phyloP scores from a whole-genome alignment of 1,284 basidiomycete species.

The Ceratorhiza oryzae-sativae region DNA sequence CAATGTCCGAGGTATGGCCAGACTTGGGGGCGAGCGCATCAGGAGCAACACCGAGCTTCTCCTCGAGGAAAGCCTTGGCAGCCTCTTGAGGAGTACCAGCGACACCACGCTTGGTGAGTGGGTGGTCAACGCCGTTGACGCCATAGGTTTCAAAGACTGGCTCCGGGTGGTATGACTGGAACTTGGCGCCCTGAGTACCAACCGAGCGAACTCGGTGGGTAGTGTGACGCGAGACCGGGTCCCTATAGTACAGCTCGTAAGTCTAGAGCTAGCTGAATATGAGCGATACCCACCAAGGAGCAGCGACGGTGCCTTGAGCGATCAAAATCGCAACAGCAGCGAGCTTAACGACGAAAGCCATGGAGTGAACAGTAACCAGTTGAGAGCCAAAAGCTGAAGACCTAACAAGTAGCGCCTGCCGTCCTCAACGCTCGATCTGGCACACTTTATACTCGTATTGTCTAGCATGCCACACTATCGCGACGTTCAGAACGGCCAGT shows the following conservation, averaged over 20 bases:
- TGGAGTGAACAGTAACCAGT: conserved; percentile 17
- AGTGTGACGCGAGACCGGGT: not conserved
- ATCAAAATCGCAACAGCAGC: not conserved
- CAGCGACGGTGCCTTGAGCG: not conserved
- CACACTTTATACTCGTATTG: conserved; percentile 5
- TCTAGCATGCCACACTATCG: not conserved
- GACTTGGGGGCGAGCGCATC: conserved; percentile 51
- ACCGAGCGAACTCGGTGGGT: conserved; percentile 25
- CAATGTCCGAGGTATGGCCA: conserved; percentile 49
- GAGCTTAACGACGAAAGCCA: conserved; percentile 24
- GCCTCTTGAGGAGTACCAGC: conserved; percentile 48
- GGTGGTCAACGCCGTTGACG: conserved; percentile 8
- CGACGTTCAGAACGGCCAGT: not conserved
- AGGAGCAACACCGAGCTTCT: conserved; percentile 49
- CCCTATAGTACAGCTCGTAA: not conserved
- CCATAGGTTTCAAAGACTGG: conserved; percentile 23
- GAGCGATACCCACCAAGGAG: conserved; percentile 1
- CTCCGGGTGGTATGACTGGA: conserved; percentile 34
- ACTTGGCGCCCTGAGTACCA: conserved; percentile 16
- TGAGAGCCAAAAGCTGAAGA: conserved; percentile 9
- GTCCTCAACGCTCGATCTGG: not conserved
- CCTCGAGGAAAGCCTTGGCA: conserved; percentile 52
- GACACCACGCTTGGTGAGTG: conserved; percentile 47
- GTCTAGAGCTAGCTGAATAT: not conserved
- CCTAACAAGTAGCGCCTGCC: conserved; percentile 29